Conservation (phyloP, 2,329 filamentous ascomycete species). For the Phyllosticta citriasiana region DNA sequence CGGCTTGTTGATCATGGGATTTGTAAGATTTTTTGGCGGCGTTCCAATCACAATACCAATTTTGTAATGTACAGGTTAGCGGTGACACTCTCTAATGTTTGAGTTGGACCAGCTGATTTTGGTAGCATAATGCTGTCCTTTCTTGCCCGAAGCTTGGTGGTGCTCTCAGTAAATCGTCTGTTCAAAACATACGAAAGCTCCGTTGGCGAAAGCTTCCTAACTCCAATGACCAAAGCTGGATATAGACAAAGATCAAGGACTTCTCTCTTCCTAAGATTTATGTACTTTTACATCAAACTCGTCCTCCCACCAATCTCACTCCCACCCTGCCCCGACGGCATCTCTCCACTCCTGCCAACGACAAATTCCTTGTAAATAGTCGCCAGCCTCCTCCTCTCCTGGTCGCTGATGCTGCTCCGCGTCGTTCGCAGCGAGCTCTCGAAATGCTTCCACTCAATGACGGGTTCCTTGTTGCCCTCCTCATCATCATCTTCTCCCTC, state of each 20-base stretch:
- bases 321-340: constrained; percentile 84
- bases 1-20: not conserved
- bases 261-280: not conserved
- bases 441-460: constrained; percentile 78
- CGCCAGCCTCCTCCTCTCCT: constrained; percentile 64
- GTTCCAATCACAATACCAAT: not conserved
- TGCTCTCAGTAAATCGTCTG: no score
- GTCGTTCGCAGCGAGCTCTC: constrained; percentile 67
- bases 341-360: constrained; percentile 82
- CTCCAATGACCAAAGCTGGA: not conserved
- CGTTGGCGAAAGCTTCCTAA: not conserved
- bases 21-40: not conserved
- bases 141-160: not conserved
- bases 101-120: not conserved
- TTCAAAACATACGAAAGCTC: no score
- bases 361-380: constrained; percentile 91
- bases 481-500: constrained; percentile 30
- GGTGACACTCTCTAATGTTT: not conserved
- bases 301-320: constrained; percentile 87
- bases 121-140: not conserved
- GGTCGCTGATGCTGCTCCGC: constrained; percentile 67
- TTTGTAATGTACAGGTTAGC: not conserved
- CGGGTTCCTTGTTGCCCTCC: constrained; percentile 52
- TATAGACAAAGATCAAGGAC: not conserved
- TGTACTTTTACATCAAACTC: constrained; percentile 67